Evolutionary conservation across 2,329 filamentous ascomycete species (phyloP).

Genomic region (Anthostomella pinea): DNA sequence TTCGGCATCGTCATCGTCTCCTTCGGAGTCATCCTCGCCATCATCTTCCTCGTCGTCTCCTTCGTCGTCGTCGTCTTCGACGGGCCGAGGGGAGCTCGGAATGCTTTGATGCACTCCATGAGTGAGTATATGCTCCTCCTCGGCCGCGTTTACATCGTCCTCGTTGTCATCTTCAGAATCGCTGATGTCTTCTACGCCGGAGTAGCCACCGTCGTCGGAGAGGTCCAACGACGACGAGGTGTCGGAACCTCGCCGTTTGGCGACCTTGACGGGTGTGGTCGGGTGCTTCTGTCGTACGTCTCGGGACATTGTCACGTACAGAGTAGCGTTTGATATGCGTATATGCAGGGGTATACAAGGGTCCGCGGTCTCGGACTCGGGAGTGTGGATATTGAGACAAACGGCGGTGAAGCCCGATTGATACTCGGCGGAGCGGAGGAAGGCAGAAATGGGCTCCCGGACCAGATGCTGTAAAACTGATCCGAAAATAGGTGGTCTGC

Average conservation of each 20-base stretch:
- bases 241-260: constrained; percentile 49
- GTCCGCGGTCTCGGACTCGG: constrained; percentile 18
- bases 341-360: constrained; percentile 26
- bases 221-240: constrained; percentile 55
- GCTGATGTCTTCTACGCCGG: constrained; percentile 74
- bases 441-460: no score
- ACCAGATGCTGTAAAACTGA: no score
- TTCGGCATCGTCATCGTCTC: constrained; percentile 35
- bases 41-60: constrained; percentile 40
- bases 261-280: constrained; percentile 41
- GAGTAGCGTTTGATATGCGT: constrained; percentile 21
- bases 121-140: constrained; percentile 70
- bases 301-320: constrained; percentile 45
- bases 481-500: no score
- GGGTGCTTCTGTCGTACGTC: constrained; percentile 50
- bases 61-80: constrained; percentile 37
- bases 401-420: constrained; percentile 34
- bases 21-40: constrained; percentile 36
- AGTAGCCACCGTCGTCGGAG: constrained; percentile 68
- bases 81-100: constrained; percentile 51
- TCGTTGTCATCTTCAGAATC: constrained; percentile 77
- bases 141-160: constrained; percentile 71
- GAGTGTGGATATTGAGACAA: constrained; percentile 28
- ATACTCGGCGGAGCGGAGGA: constrained; percentile 8
- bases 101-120: constrained; percentile 38